Evolutionary conservation across 2,329 filamentous ascomycete genomes (phyloP), one percentile per base, ranked within the genome.

Genomic region (Aspergillus sp.): DNA sequence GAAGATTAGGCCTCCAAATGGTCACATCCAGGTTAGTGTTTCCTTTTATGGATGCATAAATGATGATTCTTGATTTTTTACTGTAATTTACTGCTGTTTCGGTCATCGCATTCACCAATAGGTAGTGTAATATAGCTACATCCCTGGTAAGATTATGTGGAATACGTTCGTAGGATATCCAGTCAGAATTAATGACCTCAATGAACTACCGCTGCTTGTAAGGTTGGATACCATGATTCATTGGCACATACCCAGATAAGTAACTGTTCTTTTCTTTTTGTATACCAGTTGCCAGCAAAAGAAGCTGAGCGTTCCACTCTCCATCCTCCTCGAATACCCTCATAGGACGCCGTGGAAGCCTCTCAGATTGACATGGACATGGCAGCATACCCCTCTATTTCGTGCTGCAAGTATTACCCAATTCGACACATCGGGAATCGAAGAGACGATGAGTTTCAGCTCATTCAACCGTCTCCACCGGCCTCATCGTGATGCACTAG

Each of bases 41-140:
- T 44, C 42, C 31, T 31, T 37, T 44, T 40, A 40, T 28, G 27
- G 33, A 27, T 40, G 37, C 19, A 44, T 33, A 44, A 44, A 33
- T 40, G 37, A 40, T 44, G 37, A 37, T 37, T 36, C 37, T 27
- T 36, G 34, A 11, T 8, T 36, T 35, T 36, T 36, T 36, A 36
- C 34, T 26, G 19, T 26, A 36, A 27, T 36, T 6, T 9, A 36
- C 34, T 26, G 7, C 34, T 36, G 8, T 36, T 27, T 27, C 27
- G 19, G 34, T 36, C 34, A 36, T 36, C 27, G 27, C 34, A 27
- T 36, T 12, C 34, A 36, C 13, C 7, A 36, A 36, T 26, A 36
- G 34, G n/a, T n/a, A n/a, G n/a, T 13, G 34, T 36, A 36, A 27
- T 36, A 10, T 36, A 36, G 34, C 13, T 26, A 36, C 27, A 36